Evolutionary conservation across 2,329 filamentous ascomycete species (phyloP).

Genomic region (Epichloe typhina): DNA sequence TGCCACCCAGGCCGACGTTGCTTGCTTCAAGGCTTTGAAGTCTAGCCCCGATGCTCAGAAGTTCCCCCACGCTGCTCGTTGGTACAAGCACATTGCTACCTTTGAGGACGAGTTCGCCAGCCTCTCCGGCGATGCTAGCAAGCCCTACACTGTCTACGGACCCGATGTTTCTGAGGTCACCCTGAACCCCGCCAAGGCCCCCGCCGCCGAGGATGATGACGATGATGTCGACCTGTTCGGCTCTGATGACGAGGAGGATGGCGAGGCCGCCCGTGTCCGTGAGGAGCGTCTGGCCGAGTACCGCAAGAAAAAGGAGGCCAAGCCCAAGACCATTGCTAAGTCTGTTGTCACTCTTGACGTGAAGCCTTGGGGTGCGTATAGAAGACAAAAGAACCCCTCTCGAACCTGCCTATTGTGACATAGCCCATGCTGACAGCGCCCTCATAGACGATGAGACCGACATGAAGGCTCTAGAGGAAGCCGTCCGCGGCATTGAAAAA

Average conservation of each 20-base stretch:
- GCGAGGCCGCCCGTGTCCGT: slow-evolving; percentile 69
- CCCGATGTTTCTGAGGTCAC: slow-evolving; percentile 68
- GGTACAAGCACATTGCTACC: slow-evolving; percentile 97
- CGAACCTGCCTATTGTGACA: not conserved
- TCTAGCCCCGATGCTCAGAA: slow-evolving; percentile 65
- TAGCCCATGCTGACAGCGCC: not conserved
- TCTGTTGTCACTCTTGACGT: slow-evolving; percentile 91
- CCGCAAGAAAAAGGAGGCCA: slow-evolving; percentile 91
- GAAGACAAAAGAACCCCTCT: not conserved
- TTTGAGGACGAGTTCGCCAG: slow-evolving; percentile 87
- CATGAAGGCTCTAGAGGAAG: slow-evolving; percentile 67
- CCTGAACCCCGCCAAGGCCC: slow-evolving; percentile 75
- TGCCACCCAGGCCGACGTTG: slow-evolving; percentile 91
- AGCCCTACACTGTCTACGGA: slow-evolving; percentile 81
- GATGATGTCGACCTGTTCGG: slow-evolving; percentile 91
- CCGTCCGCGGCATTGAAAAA: slow-evolving; percentile 73
- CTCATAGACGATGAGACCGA: slow-evolving; percentile 76
- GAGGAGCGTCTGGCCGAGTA: slow-evolving; percentile 89
- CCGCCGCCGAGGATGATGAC: slow-evolving; percentile 51
- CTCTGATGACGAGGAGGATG: slow-evolving; percentile 84
- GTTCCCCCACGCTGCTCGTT: slow-evolving; percentile 83
- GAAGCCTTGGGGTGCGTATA: slow-evolving; percentile 83
- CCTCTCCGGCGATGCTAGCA: slow-evolving; percentile 81
- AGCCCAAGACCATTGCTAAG: slow-evolving; percentile 87
- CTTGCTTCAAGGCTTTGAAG: slow-evolving; percentile 81